Percentiles rank a stretch among this genome's conserved stretches.
Conservation (phyloP, 2,329 filamentous ascomycete species). For the Colletotrichum cordylinicola region DNA sequence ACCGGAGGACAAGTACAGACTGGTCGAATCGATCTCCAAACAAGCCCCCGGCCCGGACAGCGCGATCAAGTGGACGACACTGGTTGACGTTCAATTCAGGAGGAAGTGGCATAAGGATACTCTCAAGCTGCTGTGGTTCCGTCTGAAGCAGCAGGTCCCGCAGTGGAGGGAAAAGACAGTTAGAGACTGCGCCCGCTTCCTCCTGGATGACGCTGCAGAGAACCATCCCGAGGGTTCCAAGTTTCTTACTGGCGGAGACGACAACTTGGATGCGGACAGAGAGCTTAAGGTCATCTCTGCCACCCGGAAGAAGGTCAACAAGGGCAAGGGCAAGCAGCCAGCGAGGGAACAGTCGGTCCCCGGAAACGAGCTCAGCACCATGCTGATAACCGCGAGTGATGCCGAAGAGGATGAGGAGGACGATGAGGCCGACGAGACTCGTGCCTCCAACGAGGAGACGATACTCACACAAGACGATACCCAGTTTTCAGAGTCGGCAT, state of each 20-base stretch:
- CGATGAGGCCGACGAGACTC: not conserved
- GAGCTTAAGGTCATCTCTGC: not conserved
- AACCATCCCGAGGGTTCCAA: not conserved
- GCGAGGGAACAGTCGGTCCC: not conserved
- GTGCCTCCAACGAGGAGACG: not conserved
- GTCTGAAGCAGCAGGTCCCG: constrained; percentile 40
- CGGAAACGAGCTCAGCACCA: not conserved
- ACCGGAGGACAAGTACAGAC: constrained; percentile 47
- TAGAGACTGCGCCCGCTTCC: constrained; percentile 38
- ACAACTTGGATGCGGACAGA: not conserved
- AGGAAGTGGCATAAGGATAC: constrained; percentile 41
- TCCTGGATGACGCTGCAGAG: constrained; percentile 37
- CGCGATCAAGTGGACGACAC: constrained; percentile 52
- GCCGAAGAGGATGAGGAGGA: not conserved
- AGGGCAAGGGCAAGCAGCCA: not conserved
- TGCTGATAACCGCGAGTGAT: not conserved
- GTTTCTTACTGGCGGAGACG: not conserved
- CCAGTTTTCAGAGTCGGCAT: not conserved
- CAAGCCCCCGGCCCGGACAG: constrained; percentile 44
- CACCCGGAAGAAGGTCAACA: not conserved
- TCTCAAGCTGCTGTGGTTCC: constrained; percentile 44
- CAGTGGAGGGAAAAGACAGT: constrained; percentile 34
- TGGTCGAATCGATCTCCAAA: constrained; percentile 49
- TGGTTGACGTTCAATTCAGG: constrained; percentile 47
- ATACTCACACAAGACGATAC: not conserved